These are phyloP conservation scores for Populus davidiana DNA, from an alignment of 345 rosid species.

Conservation along the genomic window DNA sequence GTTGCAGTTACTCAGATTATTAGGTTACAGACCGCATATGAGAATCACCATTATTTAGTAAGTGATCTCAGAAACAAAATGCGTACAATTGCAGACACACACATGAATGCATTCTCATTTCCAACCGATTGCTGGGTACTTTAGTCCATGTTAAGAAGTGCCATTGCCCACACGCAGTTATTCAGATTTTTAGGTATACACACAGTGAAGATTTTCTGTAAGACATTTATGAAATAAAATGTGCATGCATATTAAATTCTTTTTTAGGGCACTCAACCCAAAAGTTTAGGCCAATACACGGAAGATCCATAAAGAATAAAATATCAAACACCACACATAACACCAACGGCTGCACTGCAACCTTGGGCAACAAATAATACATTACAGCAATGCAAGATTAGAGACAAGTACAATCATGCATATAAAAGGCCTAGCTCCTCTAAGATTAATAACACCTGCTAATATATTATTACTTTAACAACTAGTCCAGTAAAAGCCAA, in stretches of 20 bases:
- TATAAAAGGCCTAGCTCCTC: neutral
- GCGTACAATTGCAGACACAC: neutral
- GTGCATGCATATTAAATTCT: neutral
- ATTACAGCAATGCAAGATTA: too few species aligned
- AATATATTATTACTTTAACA: neutral
- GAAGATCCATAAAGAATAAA: neutral
- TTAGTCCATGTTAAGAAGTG: neutral
- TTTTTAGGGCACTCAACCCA: neutral
- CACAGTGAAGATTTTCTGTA: neutral
- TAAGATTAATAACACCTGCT: neutral
- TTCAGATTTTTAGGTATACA: neutral
- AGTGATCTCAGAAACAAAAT: neutral
- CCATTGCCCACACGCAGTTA: neutral
- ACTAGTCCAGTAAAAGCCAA: neutral
- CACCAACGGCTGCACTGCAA: neutral
- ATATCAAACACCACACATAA: neutral
- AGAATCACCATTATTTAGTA: neutral
- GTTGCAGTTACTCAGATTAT: conserved; percentile 19
- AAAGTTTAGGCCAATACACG: neutral
- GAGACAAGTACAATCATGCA: too few species aligned
- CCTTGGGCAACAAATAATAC: neutral
- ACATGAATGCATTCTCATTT: neutral
- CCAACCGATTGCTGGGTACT: neutral
- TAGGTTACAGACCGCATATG: neutral
- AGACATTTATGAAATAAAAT: neutral